Percentiles rank a stretch among this genome's conserved stretches.
Evolutionary conservation across 257 asterid species (phyloP).

Genomic region (Jacaranda mimosifolia): DNA sequence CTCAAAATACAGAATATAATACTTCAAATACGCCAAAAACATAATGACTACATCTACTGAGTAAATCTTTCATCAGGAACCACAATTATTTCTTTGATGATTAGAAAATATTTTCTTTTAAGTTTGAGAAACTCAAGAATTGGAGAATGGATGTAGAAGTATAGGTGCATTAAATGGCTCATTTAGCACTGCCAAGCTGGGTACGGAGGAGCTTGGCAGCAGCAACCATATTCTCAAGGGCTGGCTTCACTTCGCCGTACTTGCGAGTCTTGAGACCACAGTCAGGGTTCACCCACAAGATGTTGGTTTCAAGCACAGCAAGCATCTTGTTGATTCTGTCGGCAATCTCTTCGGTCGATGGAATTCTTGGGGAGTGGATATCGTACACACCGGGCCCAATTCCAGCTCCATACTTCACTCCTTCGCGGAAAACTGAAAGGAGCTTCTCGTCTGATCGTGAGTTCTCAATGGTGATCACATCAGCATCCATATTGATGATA

Average conservation of each 20-base stretch:
- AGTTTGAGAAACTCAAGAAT: slow-evolving; percentile 8
- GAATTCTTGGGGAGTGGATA: slow-evolving; percentile 97
- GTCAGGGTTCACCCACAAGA: slow-evolving; percentile 98
- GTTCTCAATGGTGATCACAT: slow-evolving; percentile 97
- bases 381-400: slow-evolving; percentile 97
- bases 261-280: slow-evolving; percentile 98
- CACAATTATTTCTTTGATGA: slow-evolving; percentile 39
- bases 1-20: slow-evolving; percentile 12
- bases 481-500: slow-evolving; percentile 96
- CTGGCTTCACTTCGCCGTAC: slow-evolving; percentile 90
- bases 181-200: slow-evolving; percentile 73
- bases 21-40: background rate
- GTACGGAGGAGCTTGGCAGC: slow-evolving; percentile 88
- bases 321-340: slow-evolving; percentile 97
- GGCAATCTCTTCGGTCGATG: slow-evolving; percentile 83
- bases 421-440: slow-evolving; percentile 95
- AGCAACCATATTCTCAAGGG: slow-evolving; percentile 81
- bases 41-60: slow-evolving; percentile 30
- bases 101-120: slow-evolving; percentile 15
- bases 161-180: slow-evolving; percentile 20
- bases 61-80: slow-evolving; percentile 32
- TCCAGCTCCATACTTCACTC: slow-evolving; percentile 96
- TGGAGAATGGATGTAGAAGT: background rate
- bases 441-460: slow-evolving; percentile 98
- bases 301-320: slow-evolving; percentile 92